Conservation (phyloP, 768 basidiomycete genomes). For the Strobilomyces dryophilus region DNA sequence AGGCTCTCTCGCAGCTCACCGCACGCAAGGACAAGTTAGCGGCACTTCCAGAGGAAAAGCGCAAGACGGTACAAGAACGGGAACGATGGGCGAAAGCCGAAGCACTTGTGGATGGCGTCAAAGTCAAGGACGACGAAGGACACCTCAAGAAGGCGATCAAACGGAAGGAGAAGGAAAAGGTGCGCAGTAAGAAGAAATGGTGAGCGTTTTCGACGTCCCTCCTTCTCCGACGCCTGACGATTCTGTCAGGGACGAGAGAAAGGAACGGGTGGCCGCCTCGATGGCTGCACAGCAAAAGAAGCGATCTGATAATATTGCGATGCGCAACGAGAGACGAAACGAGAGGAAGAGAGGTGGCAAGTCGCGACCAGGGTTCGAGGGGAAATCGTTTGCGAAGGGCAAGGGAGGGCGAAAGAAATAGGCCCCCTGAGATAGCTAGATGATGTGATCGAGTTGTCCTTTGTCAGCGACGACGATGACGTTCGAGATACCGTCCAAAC, state of each 20-base stretch:
- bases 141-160: conserved; percentile 91
- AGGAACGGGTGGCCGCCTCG: conserved; percentile 65
- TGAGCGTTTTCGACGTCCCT: conserved; percentile 33
- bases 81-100: conserved; percentile 91
- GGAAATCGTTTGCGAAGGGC: conserved; percentile 68
- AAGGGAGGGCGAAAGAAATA: conserved; percentile 32
- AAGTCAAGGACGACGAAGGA: conserved; percentile 82
- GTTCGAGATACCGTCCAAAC: conserved; percentile 59
- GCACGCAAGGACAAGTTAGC: conserved; percentile 76
- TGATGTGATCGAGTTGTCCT: background rate
- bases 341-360: conserved; percentile 57
- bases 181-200: conserved; percentile 83
- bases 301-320: conserved; percentile 84
- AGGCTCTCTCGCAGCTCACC: conserved; percentile 79
- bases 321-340: conserved; percentile 71
- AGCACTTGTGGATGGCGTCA: conserved; percentile 83
- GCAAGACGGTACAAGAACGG: conserved; percentile 72
- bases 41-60: conserved; percentile 75
- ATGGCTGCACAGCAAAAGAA: conserved; percentile 91
- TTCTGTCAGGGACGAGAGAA: conserved; percentile 74
- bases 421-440: no score
- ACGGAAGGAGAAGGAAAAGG: conserved; percentile 87
- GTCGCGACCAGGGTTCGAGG: conserved; percentile 84
- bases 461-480: conserved; percentile 23
- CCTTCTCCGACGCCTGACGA: background rate